Percentiles rank a stretch among this genome's conserved stretches.
phyloP scores from a whole-genome alignment of 2,329 filamentous ascomycete genomes.

The Aspergillus neoniger region DNA sequence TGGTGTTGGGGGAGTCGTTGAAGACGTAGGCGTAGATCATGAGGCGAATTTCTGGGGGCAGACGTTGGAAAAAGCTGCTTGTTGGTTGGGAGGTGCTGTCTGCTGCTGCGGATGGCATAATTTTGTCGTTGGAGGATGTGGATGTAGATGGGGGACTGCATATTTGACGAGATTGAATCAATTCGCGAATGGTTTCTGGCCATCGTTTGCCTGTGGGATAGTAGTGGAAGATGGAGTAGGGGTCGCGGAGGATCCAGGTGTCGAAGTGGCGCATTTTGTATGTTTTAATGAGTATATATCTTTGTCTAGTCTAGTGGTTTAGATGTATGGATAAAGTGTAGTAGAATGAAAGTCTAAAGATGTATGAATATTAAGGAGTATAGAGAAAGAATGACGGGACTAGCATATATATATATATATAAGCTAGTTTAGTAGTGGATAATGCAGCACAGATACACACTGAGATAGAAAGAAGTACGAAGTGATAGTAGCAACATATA shows the following conservation, averaged over 20 bases:
- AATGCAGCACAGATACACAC: background rate
- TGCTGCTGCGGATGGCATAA: background rate
- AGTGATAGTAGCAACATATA: background rate
- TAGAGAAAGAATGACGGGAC: too few species aligned
- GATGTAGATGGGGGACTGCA: constrained; percentile 27
- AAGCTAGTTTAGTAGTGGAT: background rate
- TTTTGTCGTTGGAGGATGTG: background rate
- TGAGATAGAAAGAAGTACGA: background rate
- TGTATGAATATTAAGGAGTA: too few species aligned
- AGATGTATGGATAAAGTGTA: background rate
- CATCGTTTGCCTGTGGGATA: constrained; percentile 39
- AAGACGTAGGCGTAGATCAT: constrained; percentile 43
- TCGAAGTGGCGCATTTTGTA: constrained; percentile 41
- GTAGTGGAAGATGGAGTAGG: constrained; percentile 44
- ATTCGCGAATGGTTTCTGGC: constrained; percentile 37
- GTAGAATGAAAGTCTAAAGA: too few species aligned
- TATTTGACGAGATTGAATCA: constrained; percentile 41
- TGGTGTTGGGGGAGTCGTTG: constrained; percentile 18
- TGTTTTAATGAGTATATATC: background rate
- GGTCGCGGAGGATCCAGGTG: constrained; percentile 41
- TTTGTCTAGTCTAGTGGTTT: background rate
- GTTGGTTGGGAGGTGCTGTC: constrained; percentile 22
- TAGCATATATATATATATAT: background rate
- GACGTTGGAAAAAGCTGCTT: constrained; percentile 26
- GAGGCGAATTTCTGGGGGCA: constrained; percentile 42